Conservation (phyloP, 106 monocot species). For the Cymbidium sinense region DNA sequence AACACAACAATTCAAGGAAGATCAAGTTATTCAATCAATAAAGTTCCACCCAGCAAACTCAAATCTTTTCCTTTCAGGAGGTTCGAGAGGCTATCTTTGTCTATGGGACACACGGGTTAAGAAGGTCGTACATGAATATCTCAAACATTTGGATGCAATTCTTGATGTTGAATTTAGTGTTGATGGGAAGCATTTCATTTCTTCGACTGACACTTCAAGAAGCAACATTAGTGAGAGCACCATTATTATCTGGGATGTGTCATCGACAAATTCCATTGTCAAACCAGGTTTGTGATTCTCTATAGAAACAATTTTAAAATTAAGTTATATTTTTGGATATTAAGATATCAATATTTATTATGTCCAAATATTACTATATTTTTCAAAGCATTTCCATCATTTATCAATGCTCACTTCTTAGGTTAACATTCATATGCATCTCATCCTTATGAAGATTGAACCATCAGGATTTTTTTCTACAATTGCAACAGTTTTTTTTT, state of each 20-base stretch:
- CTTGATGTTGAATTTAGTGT: slow-evolving; percentile 84
- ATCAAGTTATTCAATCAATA: slow-evolving; percentile 63
- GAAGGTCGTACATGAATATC: slow-evolving; percentile 47
- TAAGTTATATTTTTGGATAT: slow-evolving; percentile 2
- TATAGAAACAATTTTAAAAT: neutral
- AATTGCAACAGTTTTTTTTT: no score
- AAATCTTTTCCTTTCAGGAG: slow-evolving; percentile 77
- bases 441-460: no score
- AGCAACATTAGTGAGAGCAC: slow-evolving; percentile 81
- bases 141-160: slow-evolving; percentile 56
- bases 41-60: slow-evolving; percentile 65
- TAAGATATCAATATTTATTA: neutral
- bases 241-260: slow-evolving; percentile 87
- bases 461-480: no score
- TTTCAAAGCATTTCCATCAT: neutral
- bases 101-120: slow-evolving; percentile 77
- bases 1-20: slow-evolving; percentile 56
- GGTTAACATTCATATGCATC: neutral
- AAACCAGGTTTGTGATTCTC: slow-evolving; percentile 46
- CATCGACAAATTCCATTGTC: slow-evolving; percentile 77
- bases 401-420: neutral
- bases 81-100: slow-evolving; percentile 63
- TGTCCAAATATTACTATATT: neutral
- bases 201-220: slow-evolving; percentile 72
- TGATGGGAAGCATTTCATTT: slow-evolving; percentile 75